Evolutionary conservation across 2,329 filamentous ascomycete genomes (phyloP).

Genomic region (Phialocephala sp.): DNA sequence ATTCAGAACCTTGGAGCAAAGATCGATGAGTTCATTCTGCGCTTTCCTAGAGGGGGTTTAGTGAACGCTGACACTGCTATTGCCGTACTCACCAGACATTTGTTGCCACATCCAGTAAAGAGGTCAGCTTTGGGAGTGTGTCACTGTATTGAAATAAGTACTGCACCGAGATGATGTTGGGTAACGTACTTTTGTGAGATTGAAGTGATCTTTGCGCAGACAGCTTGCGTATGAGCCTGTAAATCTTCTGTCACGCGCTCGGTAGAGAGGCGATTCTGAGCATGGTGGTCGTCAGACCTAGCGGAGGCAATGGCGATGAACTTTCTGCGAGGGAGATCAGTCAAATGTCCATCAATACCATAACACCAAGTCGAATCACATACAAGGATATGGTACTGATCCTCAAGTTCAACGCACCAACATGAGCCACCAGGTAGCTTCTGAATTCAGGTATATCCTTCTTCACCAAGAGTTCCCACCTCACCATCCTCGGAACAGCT

Average conservation of each 20-base stretch:
- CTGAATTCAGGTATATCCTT: conserved; percentile 32
- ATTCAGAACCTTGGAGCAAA: not conserved
- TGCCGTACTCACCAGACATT: not conserved
- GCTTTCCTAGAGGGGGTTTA: not conserved
- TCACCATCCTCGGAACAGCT: conserved; percentile 22
- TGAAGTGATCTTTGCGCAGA: not conserved
- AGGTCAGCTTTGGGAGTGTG: not conserved
- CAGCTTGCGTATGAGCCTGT: not conserved
- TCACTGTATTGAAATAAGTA: not conserved
- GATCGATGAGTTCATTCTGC: not conserved
- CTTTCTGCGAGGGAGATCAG: not conserved
- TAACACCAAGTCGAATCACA: not conserved
- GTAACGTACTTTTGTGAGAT: not conserved
- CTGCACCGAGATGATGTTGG: not conserved
- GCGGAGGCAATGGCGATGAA: not conserved
- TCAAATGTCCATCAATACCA: not conserved
- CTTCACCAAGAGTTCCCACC: conserved; percentile 33
- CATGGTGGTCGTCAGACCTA: not conserved
- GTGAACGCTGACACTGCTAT: not conserved
- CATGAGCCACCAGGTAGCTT: conserved; percentile 29
- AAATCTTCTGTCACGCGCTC: not conserved
- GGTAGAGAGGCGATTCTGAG: not conserved
- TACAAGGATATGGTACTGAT: conserved; percentile 23
- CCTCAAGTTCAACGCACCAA: conserved; percentile 33
- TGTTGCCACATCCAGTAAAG: not conserved